Evolutionary conservation across 805 yeast genomes (phyloP), one percentile per base, ranked within the genome.

Genomic region (Cyberlindnera galapagoensis): DNA sequence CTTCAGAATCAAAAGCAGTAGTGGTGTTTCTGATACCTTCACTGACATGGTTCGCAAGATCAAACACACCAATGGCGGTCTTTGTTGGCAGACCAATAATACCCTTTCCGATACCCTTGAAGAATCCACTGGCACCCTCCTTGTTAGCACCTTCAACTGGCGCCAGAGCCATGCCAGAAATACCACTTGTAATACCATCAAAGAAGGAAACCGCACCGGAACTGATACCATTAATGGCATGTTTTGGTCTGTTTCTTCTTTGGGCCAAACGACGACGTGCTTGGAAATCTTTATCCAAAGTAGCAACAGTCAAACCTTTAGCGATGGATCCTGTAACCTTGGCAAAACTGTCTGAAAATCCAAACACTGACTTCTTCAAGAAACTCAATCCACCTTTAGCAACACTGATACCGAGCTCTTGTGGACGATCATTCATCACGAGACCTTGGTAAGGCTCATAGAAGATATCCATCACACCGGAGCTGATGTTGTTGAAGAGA

Each of bases 371-470:
- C 60, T 92, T 92, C 54, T 90, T 88, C 52, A 94, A 67, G 62
- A 92, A 92, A 56, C 95, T 84, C 41, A 86, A 60, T 1, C 97
- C 95, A 37, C 99, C 99, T 53, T 87, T 90, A 2, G 99, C 98
- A 26, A 92, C 57, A 4, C 95, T 94, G 37, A 92, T 83, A 24
- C 98, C 97, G 24, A 92, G 63, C 46, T 94, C 99, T 51, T 85
- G 95, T 1, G 98, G 98, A 23, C 97, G 65, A 56, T 92, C 98
- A 41, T 82, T 90, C 73, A 92, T 74, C 30, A 90, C 75, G 46
- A 85, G 84, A 0, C 99, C 99, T 52, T 87, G 92, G 50, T 90
- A 92, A 4, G 99, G 99, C 52, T 90, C 97, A 53, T 92, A 92
- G 56, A 92, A 92, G 13, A 92, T 81, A 56, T 92, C 99, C 74